phyloP scores from a whole-genome alignment of 1,139 yeast species.

The Suhomyces chickasaworum region DNA sequence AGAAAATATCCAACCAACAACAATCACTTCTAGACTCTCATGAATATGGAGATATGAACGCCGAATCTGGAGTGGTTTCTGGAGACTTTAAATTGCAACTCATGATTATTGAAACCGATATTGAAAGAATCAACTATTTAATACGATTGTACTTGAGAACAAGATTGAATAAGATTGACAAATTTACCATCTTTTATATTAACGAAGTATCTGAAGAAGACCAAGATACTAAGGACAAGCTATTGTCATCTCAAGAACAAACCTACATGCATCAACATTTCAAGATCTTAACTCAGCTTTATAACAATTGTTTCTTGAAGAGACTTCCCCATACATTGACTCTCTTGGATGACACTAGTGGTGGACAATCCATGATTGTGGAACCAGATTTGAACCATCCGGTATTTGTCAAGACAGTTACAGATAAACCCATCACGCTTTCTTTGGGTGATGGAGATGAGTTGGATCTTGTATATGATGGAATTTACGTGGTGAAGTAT shows the following conservation, averaged over 20 bases:
- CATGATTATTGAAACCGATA: constrained; percentile 85
- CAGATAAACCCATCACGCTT: constrained; percentile 30
- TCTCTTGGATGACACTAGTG: constrained; percentile 74
- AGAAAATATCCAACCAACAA: constrained; percentile 65
- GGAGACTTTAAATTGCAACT: constrained; percentile 76
- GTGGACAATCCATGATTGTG: constrained; percentile 77
- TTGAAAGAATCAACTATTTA: constrained; percentile 81
- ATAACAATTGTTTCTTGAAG: constrained; percentile 66
- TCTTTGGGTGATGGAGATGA: constrained; percentile 51
- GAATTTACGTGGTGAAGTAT: constrained; percentile 77
- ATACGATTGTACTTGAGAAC: constrained; percentile 79
- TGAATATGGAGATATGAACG: constrained; percentile 49
- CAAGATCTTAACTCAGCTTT: constrained; percentile 62
- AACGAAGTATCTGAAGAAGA: constrained; percentile 28
- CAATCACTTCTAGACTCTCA: constrained; percentile 68
- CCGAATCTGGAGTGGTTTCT: constrained; percentile 41
- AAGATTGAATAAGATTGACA: constrained; percentile 73
- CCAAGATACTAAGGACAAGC: constrained; percentile 25
- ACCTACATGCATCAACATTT: constrained; percentile 61
- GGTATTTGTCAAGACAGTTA: constrained; percentile 67
- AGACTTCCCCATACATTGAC: constrained; percentile 70
- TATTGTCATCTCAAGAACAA: constrained; percentile 61
- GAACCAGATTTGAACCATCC: constrained; percentile 75
- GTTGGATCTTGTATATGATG: constrained; percentile 62
- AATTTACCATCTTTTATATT: constrained; percentile 58